phyloP scores from a whole-genome alignment of 805 yeast genomes.

The Barnettozyma sp. region DNA sequence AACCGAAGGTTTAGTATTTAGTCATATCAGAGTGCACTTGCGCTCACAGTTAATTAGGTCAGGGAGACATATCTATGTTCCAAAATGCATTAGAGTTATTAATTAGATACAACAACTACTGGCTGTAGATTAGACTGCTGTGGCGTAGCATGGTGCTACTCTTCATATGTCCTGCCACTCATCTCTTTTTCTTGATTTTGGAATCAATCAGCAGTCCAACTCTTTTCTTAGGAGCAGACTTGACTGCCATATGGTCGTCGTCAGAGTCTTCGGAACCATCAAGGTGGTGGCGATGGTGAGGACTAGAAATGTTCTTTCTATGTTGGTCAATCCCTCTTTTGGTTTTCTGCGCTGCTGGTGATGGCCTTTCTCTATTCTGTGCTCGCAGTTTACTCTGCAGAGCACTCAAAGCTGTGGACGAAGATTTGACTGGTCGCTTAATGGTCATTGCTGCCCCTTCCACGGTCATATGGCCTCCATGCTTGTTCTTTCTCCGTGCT shows the following conservation, averaged over 20 bases:
- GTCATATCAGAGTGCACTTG: too few relatives aligned
- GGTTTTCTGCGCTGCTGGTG: not conserved
- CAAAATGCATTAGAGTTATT: too few relatives aligned
- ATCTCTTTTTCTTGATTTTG: conserved; percentile 17
- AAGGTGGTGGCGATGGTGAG: too few relatives aligned
- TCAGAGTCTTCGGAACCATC: conserved; percentile 13
- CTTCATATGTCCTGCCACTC: not conserved
- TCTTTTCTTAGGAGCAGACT: conserved; percentile 19
- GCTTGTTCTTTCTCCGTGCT: conserved; percentile 11
- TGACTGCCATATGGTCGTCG: conserved; percentile 19
- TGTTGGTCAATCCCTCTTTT: too few relatives aligned
- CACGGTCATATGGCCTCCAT: too few relatives aligned
- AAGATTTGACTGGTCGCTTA: conserved; percentile 7
- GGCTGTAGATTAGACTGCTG: too few relatives aligned
- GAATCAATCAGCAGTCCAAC: conserved; percentile 16
- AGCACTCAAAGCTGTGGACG: conserved; percentile 21
- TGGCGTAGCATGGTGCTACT: not conserved
- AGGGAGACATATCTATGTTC: too few relatives aligned
- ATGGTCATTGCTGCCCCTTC: too few relatives aligned
- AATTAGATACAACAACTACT: too few relatives aligned
- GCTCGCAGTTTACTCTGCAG: conserved; percentile 22
- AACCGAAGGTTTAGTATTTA: too few relatives aligned
- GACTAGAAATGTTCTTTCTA: too few relatives aligned
- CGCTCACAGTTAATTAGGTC: too few relatives aligned
- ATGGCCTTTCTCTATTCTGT: conserved; percentile 8